Evolutionary conservation across 2,329 filamentous ascomycete genomes (phyloP).

Genomic region (Trichoderma arundinaceum): DNA sequence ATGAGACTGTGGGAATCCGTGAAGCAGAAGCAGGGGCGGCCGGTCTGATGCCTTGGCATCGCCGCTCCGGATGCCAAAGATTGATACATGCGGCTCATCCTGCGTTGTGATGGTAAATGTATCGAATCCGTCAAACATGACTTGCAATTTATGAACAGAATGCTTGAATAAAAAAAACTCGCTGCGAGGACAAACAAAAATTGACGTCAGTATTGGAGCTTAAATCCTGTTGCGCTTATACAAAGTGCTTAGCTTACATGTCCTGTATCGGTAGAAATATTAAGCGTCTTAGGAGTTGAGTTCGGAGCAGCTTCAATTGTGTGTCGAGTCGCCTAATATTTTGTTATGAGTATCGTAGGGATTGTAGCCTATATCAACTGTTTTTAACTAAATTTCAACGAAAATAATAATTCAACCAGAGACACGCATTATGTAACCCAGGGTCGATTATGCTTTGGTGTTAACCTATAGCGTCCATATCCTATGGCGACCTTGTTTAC

Average conservation of each 20-base stretch:
- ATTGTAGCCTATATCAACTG: too few species aligned
- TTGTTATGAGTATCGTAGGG: too few species aligned
- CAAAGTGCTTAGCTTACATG: slow-evolving; percentile 4
- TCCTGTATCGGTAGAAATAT: slow-evolving; percentile 7
- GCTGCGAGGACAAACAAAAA: not conserved
- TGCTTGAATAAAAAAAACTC: not conserved
- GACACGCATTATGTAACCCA: too few species aligned
- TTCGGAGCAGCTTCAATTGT: too few species aligned
- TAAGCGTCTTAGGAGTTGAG: not conserved
- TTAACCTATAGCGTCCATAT: too few species aligned
- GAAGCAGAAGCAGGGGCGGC: slow-evolving; percentile 54
- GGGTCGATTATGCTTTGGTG: too few species aligned
- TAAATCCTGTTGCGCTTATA: not conserved
- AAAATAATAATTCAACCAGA: too few species aligned
- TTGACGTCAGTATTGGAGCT: not conserved
- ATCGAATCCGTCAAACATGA: slow-evolving; percentile 12
- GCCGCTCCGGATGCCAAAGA: slow-evolving; percentile 15
- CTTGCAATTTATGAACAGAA: not conserved
- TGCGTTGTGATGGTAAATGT: slow-evolving; percentile 11
- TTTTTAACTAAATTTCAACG: too few species aligned
- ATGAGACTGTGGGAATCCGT: slow-evolving; percentile 59
- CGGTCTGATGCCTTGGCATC: slow-evolving; percentile 38
- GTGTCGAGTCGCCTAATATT: too few species aligned
- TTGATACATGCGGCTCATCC: slow-evolving; percentile 4
- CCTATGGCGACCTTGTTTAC: too few species aligned